phyloP scores from a whole-genome alignment of 345 rosid species.

The Dipteronia dyeriana region DNA sequence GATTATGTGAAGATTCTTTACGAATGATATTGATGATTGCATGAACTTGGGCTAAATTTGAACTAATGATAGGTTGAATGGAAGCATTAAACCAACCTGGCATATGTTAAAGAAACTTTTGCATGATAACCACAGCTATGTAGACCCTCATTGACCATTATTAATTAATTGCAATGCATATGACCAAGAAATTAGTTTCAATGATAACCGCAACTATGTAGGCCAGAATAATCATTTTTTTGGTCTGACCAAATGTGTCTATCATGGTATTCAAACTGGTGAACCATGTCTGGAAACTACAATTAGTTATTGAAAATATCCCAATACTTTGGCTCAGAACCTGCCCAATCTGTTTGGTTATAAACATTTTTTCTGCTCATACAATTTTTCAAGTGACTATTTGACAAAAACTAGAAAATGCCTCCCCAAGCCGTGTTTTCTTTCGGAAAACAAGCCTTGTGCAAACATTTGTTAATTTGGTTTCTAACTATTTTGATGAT shows the following conservation, averaged over 20 bases:
- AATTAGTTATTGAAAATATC: not conserved
- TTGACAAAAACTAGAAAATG: not conserved
- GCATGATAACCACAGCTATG: not conserved
- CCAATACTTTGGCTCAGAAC: not conserved
- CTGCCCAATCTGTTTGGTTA: not conserved
- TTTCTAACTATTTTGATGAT: too few species aligned
- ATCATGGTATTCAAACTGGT: not conserved
- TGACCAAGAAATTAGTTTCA: not conserved
- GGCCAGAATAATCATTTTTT: too few species aligned
- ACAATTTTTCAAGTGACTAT: too few species aligned
- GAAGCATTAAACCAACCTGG: slow-evolving; percentile 14
- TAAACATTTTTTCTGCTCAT: too few species aligned
- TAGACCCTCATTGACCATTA: slow-evolving; percentile 2
- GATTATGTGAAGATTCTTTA: slow-evolving; percentile 13
- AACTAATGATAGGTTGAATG: slow-evolving; percentile 17
- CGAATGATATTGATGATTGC: not conserved
- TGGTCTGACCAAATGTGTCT: too few species aligned
- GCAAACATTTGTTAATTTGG: too few species aligned
- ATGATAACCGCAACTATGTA: too few species aligned
- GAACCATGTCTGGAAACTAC: not conserved
- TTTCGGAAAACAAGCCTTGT: not conserved
- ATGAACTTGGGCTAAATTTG: slow-evolving; percentile 15
- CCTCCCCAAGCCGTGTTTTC: not conserved
- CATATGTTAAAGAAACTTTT: not conserved
- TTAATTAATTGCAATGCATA: not conserved